Conservation (phyloP, 2,329 filamentous ascomycete species). For the Alternaria sp. region DNA sequence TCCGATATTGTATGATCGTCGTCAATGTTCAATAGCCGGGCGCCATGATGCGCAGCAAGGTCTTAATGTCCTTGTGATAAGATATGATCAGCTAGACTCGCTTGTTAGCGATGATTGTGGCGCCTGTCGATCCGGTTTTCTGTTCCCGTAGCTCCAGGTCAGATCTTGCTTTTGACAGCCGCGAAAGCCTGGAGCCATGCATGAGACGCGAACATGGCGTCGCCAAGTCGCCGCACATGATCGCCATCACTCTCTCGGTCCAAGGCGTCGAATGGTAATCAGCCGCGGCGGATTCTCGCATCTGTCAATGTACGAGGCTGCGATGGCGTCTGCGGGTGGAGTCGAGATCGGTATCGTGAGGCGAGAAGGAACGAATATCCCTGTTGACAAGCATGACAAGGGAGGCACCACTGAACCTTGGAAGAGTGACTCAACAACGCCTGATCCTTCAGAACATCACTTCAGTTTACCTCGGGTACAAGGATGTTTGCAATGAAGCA, state of each 20-base stretch:
- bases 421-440: slow-evolving; percentile 18
- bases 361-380: slow-evolving; percentile 23
- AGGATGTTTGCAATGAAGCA: slow-evolving; percentile 23
- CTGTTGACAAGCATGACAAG: slow-evolving; percentile 12
- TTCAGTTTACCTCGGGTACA: slow-evolving; percentile 8
- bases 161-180: slow-evolving; percentile 13
- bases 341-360: slow-evolving; percentile 21
- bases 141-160: slow-evolving; percentile 18
- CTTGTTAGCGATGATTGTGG: slow-evolving; percentile 15
- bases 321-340: slow-evolving; percentile 14
- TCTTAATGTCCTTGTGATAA: slow-evolving; percentile 12
- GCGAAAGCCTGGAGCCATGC: slow-evolving; percentile 12
- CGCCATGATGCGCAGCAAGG: slow-evolving; percentile 23
- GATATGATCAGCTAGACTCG: slow-evolving; percentile 17
- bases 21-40: slow-evolving; percentile 19
- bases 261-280: slow-evolving; percentile 7
- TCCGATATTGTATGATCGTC: slow-evolving; percentile 29
- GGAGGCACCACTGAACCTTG: background rate
- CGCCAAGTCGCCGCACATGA: slow-evolving; percentile 15
- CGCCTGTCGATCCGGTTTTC: slow-evolving; percentile 19
- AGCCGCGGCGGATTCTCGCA: slow-evolving; percentile 6
- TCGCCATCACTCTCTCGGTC: slow-evolving; percentile 9
- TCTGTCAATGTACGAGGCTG: slow-evolving; percentile 25
- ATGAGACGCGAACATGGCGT: slow-evolving; percentile 11
- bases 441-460: slow-evolving; percentile 5